Evolutionary conservation across 805 yeast genomes (phyloP), one percentile per base, ranked within the genome.

Genomic region (Metschnikowia sp.): DNA sequence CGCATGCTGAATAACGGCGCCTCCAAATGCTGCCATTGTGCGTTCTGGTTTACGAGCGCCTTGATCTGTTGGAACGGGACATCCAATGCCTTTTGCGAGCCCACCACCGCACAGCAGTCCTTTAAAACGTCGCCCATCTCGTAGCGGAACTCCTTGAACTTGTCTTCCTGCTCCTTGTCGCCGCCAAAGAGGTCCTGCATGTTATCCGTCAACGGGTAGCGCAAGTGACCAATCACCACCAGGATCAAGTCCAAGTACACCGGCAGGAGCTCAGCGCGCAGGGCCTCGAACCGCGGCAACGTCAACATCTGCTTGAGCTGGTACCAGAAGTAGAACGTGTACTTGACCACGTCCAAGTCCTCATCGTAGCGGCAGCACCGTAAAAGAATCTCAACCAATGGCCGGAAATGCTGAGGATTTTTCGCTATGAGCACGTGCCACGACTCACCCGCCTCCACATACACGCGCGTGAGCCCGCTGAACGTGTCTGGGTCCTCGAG

Each of bases 71-170:
- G 68, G 57, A 82, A 85, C 15, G 97, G 96, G 45, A 87, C 83
- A 19, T 69, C 65, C 32, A 94, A 72, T 0, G 96, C 89, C 36
- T 67, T 71, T 9, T 78, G 68, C 3, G 95, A 75, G 1, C 98
- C 98, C 37, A 88, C 82, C 3, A 94, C 92, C 1, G 88, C 87
- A 57, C 97, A 88, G 70, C 98, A 90, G 62, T 90, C 96, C 62
- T 95, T 95, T 51, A 94, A 70, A n/a, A 92, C 96, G 64, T 94
- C 98, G 34, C 98, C 98, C 87, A 94, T 88, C 47, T 89, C 96
- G 66, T 94, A 94, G 60, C 99, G 78, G 68, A 92, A 94, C 49
- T 89, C 95, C 59, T 88, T 83, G 64, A 94, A 94, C 65, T 89
- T 88, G 61, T 95, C 99, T 61, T 90, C 96, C 46, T 81, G 86